Evolutionary conservation across 164 flowering plant species (phyloP).

Genomic region (Macadamia integrifolia): DNA sequence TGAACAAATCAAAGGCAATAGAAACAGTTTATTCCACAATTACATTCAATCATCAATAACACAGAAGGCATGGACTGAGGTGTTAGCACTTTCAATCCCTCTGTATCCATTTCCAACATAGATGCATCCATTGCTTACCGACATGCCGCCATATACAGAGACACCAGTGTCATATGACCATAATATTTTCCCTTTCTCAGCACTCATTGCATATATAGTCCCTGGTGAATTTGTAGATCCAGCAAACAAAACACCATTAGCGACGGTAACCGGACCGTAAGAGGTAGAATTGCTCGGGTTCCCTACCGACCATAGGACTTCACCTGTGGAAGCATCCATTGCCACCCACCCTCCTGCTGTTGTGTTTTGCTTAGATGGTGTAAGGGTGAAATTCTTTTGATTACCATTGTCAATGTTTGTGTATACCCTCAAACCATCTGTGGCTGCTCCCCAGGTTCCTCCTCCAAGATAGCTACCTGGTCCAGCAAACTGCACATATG

Average conservation of each 20-base stretch:
- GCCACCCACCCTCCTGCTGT: slow-evolving; percentile 43
- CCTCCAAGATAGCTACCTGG: slow-evolving; percentile 41
- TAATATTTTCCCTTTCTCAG: slow-evolving; percentile 27
- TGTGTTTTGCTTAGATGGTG: slow-evolving; percentile 25
- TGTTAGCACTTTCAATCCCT: not conserved
- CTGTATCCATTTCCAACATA: slow-evolving; percentile 35
- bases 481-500: slow-evolving; percentile 25
- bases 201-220: slow-evolving; percentile 34
- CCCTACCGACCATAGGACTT: slow-evolving; percentile 33
- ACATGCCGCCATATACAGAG: slow-evolving; percentile 29
- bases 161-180: slow-evolving; percentile 43
- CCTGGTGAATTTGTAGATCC: slow-evolving; percentile 27
- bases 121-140: slow-evolving; percentile 34
- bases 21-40: no score
- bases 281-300: slow-evolving; percentile 24
- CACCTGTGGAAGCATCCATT: slow-evolving; percentile 31
- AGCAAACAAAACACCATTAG: slow-evolving; percentile 35
- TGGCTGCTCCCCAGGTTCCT: slow-evolving; percentile 46
- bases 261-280: slow-evolving; percentile 29
- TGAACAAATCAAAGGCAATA: no score
- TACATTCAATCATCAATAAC: no score
- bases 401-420: slow-evolving; percentile 39
- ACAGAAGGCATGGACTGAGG: no score
- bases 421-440: slow-evolving; percentile 31
- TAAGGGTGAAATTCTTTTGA: slow-evolving; percentile 23